Conservation (phyloP, 73 alveolate genomes). For the Tetrahymena malaccensis region DNA sequence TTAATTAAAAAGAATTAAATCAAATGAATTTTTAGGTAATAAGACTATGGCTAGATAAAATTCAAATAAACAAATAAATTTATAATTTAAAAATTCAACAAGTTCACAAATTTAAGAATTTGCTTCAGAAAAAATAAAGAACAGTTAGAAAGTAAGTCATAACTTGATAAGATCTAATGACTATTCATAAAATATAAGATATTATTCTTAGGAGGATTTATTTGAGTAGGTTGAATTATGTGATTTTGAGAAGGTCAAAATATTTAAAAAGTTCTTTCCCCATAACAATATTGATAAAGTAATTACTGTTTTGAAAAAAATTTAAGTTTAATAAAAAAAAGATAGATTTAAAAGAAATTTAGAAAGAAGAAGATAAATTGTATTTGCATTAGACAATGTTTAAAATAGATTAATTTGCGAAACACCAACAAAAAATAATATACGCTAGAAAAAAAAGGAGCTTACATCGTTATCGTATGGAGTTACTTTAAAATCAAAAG, state of each 20-base stretch:
- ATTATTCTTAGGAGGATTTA: background rate
- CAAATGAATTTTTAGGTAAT: background rate
- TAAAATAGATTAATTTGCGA: background rate
- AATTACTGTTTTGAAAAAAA: background rate
- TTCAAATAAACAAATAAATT: no score
- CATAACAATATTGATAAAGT: background rate
- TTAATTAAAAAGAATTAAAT: background rate
- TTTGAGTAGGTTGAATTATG: no score
- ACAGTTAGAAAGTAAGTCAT: background rate
- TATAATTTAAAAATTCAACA: no score
- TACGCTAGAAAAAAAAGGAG: background rate
- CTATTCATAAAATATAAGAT: no score
- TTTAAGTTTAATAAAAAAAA: no score
- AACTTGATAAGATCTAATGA: background rate
- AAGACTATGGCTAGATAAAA: background rate
- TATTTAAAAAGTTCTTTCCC: background rate
- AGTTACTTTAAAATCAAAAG: background rate
- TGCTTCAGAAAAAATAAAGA: background rate
- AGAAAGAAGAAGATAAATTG: background rate
- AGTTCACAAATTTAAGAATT: background rate
- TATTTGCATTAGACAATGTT: background rate
- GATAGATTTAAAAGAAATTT: background rate
- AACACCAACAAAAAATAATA: background rate
- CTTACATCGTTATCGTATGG: background rate
- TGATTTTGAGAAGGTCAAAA: background rate